phyloP scores from a whole-genome alignment of 345 rosid genomes.

The Hypericum androsaemum region DNA sequence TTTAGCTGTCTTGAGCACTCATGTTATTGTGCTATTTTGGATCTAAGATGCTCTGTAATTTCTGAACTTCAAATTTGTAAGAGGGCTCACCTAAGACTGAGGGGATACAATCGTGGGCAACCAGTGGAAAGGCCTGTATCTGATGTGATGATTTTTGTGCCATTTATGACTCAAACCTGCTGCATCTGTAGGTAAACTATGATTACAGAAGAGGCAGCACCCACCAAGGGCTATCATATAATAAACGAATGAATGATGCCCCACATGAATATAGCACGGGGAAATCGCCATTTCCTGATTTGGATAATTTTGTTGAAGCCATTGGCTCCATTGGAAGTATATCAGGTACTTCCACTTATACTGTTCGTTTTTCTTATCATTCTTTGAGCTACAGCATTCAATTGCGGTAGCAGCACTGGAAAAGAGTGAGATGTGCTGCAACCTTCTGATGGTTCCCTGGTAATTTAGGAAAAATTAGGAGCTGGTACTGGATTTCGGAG shows the following conservation, averaged over 20 bases:
- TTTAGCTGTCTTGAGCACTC: constrained; percentile 12
- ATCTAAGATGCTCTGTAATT: background rate
- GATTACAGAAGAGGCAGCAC: constrained; percentile 25
- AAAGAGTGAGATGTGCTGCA: constrained; percentile 3
- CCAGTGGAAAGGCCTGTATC: background rate
- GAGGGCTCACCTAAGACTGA: too few species aligned
- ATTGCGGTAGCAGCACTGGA: constrained; percentile 5
- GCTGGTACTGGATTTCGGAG: constrained; percentile 98
- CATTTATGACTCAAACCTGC: constrained; percentile 4
- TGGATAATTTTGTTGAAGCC: constrained; percentile 75
- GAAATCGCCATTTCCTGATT: constrained; percentile 69
- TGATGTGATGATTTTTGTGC: background rate
- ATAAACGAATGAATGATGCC: constrained; percentile 28
- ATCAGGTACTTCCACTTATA: constrained; percentile 43
- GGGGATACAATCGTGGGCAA: too few species aligned
- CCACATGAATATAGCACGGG: constrained; percentile 40
- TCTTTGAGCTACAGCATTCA: background rate
- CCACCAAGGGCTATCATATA: constrained; percentile 24
- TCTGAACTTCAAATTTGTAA: background rate
- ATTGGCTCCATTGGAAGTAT: constrained; percentile 53
- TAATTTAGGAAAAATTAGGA: constrained; percentile 63
- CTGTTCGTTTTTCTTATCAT: background rate
- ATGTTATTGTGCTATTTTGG: background rate
- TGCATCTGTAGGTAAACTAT: constrained; percentile 39
- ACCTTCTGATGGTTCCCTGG: constrained; percentile 11